Percentiles rank a stretch among this genome's conserved stretches.
phyloP scores from a whole-genome alignment of 176 grass and related monocot species.

The Tillandsia fasciculata region DNA sequence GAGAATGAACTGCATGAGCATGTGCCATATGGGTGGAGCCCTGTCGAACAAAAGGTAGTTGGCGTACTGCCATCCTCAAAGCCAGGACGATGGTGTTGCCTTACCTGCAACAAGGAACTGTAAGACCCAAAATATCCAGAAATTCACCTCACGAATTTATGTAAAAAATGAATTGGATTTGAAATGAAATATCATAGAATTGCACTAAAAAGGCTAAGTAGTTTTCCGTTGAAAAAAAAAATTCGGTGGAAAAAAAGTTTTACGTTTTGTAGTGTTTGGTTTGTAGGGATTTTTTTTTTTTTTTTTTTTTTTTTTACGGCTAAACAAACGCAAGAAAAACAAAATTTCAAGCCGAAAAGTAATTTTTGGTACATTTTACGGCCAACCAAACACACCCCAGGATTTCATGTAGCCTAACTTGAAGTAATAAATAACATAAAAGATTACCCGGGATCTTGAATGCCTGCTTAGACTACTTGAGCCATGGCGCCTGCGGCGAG shows the following conservation, averaged over 20 bases:
- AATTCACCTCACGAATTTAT: constrained; percentile 11
- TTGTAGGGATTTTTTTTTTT: too few relatives aligned
- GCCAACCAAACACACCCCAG: too few relatives aligned
- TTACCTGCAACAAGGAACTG: constrained; percentile 46
- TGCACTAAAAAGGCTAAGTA: too few relatives aligned
- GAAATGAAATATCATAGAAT: too few relatives aligned
- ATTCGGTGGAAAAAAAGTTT: too few relatives aligned
- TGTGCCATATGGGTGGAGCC: constrained; percentile 75
- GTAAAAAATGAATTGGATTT: not conserved
- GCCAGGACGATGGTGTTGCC: constrained; percentile 51
- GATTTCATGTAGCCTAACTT: not conserved
- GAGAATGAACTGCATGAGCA: constrained; percentile 80
- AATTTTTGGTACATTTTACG: too few relatives aligned
- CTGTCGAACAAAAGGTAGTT: constrained; percentile 53
- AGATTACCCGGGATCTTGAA: constrained; percentile 73
- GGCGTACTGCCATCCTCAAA: constrained; percentile 45
- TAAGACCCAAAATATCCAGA: not conserved
- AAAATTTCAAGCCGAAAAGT: too few relatives aligned
- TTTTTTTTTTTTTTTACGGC: too few relatives aligned
- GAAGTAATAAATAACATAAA: constrained; percentile 11
- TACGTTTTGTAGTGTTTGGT: too few relatives aligned
- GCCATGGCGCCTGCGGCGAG: constrained; percentile 55
- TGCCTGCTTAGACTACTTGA: constrained; percentile 75
- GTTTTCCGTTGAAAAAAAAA: too few relatives aligned
- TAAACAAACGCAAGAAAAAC: too few relatives aligned